Evolutionary conservation across 345 rosid species (phyloP), one percentile per base, ranked within the genome.

Genomic region (Lumnitzera racemosa): DNA sequence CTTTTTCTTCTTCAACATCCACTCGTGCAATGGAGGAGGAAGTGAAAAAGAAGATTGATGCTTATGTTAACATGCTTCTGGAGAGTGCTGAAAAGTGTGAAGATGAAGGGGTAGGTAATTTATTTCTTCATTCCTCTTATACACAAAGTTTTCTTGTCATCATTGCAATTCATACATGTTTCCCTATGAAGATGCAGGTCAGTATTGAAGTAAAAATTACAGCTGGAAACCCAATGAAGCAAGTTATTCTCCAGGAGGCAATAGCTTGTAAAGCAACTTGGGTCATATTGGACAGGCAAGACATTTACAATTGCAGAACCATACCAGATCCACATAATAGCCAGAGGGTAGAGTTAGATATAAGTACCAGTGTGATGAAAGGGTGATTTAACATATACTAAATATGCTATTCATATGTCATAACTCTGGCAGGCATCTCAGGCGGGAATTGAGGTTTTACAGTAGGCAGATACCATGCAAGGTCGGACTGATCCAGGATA

Each of bases 271-370:
- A 74, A 2, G 73, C 85, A 31, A 67, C 79, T 52, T 85, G 91
- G 79, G 78, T 82, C 57, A 31, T 85, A 64, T 78, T 85, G 20
- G 85, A 80, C 57, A 67, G 83, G 87, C 80, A 74, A 59, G 51
- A n/a, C 50, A 24, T 24, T 27, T 49, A 29, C 15, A 24, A 27
- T 48, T 55, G 47, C 62, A 36, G 9, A 36, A 5, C 43, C 43
- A 36, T 4, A 27, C 5, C 1, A 27, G 31, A 27, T 27, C 5
- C 31, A 27, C 31, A 27, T 27, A 27, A 27, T 27, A 27, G 31
- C 31, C 1, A 2, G 43, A 36, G 9, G 4, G 10, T 9, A 36
- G 43, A 36, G 7, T 36, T 36, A 36, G 43, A 36, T 36, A 4
- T 7, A 36, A 36, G 43, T 36, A 9, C 43, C 1, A 36, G 43